Conservation (phyloP, 148 eudicot species). For the Chenopodium berlandieri region DNA sequence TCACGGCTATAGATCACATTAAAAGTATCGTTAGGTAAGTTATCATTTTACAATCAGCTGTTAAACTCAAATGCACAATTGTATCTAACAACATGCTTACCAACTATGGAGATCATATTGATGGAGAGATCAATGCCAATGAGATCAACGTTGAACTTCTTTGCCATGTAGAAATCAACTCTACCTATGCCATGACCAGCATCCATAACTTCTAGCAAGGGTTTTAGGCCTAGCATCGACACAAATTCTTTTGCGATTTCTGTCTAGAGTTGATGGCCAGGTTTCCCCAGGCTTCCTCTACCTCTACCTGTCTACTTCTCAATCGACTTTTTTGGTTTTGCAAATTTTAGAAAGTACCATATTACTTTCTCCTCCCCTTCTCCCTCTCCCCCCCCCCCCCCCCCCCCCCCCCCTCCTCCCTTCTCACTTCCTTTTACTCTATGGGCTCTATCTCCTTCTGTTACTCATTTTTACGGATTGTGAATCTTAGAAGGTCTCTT, state of each 20-base stretch:
- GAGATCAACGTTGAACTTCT: conserved; percentile 76
- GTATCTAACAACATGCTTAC: conserved; percentile 81
- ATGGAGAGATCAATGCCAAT: conserved; percentile 87
- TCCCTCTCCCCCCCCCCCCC: too few species aligned
- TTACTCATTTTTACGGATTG: too few species aligned
- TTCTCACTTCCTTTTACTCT: too few species aligned
- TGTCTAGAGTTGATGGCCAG: conserved; percentile 28
- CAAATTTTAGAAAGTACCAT: too few species aligned
- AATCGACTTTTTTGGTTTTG: too few species aligned
- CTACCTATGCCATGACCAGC: conserved; percentile 98
- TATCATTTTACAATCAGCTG: conserved; percentile 91
- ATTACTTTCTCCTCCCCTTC: too few species aligned
- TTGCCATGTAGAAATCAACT: conserved; percentile 95
- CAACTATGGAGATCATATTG: conserved; percentile 86
- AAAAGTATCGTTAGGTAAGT: conserved; percentile 61
- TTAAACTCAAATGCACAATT: conserved; percentile 83
- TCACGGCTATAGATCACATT: conserved; percentile 97
- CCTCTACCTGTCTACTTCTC: too few species aligned
- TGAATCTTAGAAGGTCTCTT: too few species aligned
- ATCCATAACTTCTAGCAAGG: conserved; percentile 86
- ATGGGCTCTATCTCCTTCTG: too few species aligned
- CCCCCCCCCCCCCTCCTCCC: too few species aligned
- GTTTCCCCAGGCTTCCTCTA: too few species aligned
- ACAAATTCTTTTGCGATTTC: conserved; percentile 92
- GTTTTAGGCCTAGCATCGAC: conserved; percentile 64